A percentile compares a stretch with the other conserved stretches of the same genome.
Evolutionary conservation across 2,329 filamentous ascomycete species (phyloP).

Genomic region (Alternaria consortialis): DNA sequence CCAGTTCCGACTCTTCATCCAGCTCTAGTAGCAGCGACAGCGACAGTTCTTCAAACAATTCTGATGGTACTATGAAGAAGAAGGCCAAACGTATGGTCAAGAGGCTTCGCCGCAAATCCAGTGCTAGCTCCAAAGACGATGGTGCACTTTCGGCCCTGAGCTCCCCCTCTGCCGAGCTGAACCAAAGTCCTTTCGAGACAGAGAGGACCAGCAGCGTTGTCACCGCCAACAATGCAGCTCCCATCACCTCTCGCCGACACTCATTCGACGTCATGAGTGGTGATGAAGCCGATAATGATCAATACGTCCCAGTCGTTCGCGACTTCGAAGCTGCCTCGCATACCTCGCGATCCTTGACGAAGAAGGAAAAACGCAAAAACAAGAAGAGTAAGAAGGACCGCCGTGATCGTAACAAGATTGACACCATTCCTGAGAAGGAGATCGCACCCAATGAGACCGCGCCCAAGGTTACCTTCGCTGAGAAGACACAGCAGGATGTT

Average conservation of each 20-base stretch:
- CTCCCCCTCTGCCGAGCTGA: conserved; percentile 55
- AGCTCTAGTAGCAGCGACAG: conserved; percentile 64
- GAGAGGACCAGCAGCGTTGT: conserved; percentile 36
- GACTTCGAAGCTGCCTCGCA: conserved; percentile 59
- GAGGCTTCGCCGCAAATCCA: conserved; percentile 79
- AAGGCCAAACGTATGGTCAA: conserved; percentile 80
- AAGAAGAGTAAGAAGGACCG: conserved; percentile 58
- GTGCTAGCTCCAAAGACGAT: conserved; percentile 72
- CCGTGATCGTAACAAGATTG: conserved; percentile 50
- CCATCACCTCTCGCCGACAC: conserved; percentile 42
- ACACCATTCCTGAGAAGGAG: conserved; percentile 39
- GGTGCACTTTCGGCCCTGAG: conserved; percentile 56
- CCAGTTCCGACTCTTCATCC: conserved; percentile 62
- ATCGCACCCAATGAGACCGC: conserved; percentile 14
- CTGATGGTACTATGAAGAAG: conserved; percentile 76
- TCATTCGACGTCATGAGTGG: conserved; percentile 59
- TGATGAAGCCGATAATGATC: conserved; percentile 64
- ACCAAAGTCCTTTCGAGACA: conserved; percentile 51
- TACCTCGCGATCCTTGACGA: conserved; percentile 47
- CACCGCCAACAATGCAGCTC: conserved; percentile 27
- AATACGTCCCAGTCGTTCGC: conserved; percentile 53
- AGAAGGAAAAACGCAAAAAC: conserved; percentile 52
- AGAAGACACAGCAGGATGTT: conserved; percentile 42
- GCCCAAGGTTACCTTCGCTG: conserved; percentile 52
- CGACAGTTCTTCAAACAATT: conserved; percentile 68